Base-by-base conservation (phyloP, 371 early-diverging fungal species). In the Apophysomyces elegans region DNA sequence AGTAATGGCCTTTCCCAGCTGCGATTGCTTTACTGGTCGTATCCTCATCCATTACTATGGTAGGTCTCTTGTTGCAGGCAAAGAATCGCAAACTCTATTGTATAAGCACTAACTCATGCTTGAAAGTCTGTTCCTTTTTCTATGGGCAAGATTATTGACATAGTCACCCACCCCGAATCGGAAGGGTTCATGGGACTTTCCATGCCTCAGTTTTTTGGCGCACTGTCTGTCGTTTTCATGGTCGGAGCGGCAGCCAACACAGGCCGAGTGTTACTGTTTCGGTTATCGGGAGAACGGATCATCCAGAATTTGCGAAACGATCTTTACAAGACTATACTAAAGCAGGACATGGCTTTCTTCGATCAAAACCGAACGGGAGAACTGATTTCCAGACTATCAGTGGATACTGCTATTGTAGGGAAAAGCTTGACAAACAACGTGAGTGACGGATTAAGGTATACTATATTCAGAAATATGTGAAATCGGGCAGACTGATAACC, bases 101-200 rank as follows among this genome's bases (percentile, higher is more conserved):
- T 21, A 63, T 43, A 4, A 14, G 37, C 12, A 58, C 1, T 5
- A 44, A 14, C 18, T 37, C 6, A 1, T 6, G 5, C 21, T 37
- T 11, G 21, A 7, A 54, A 83, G 86, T 83, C 87, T 7, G 86
- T 93, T 4, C 93, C 93, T 0, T 91, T 91, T 64, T 80, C 88
- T 8, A 90, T 91, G 91, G 93, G 93, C 67, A 88, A 87, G 71
- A 89, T 91, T 65, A 86, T 93, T 47, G 93, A 93, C 71, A 81
- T 93, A 37, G 91, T 91, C 6, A 80, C 85, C 0, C 69, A 77
- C 37, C 80, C 81, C 4, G 76, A 79, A 16, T 77, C 76, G 26
- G 78, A 80, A 1, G 61, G 77, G 6, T 82, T 85, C 37, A 68
- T 73, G 18, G 89, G 87, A 0, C 63, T 88, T 56, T 68, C 86